These are phyloP conservation scores for Cyclotella kingstonii DNA, from an alignment of 108 stramenopile species.

Conservation along the genomic window DNA sequence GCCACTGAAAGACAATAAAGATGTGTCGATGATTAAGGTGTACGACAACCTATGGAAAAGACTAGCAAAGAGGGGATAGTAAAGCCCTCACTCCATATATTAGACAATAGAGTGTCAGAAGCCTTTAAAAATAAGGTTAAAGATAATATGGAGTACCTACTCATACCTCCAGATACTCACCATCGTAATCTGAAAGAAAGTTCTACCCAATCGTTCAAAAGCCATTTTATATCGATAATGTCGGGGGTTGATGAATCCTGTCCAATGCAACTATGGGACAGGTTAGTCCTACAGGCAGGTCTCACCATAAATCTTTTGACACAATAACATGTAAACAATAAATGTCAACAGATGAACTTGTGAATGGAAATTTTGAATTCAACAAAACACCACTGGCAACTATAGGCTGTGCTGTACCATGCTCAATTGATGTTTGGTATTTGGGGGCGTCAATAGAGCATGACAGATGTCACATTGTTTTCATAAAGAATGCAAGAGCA, in stretches of 20 bases:
- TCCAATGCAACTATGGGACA: constrained; percentile 12
- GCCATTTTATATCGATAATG: background rate
- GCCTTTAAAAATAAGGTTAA: too few relatives aligned
- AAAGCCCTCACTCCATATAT: too few relatives aligned
- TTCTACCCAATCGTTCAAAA: background rate
- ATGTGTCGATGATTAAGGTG: too few relatives aligned
- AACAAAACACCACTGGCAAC: constrained; percentile 20
- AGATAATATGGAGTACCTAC: background rate
- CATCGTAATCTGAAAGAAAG: constrained; percentile 3
- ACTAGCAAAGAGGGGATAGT: too few relatives aligned
- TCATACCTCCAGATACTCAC: background rate
- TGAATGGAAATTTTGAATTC: constrained; percentile 9
- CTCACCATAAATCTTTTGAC: constrained; percentile 4
- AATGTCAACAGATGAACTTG: constrained; percentile 4
- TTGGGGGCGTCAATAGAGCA: too few relatives aligned
- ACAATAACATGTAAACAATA: background rate
- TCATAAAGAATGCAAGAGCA: too few relatives aligned
- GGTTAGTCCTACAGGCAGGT: constrained; percentile 2
- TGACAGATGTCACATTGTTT: too few relatives aligned
- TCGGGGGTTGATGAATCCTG: background rate
- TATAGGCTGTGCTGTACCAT: constrained; percentile 5
- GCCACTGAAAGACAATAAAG: too few relatives aligned
- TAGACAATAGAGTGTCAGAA: too few relatives aligned
- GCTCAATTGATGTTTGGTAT: constrained; percentile 30
- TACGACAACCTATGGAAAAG: too few relatives aligned